Conservation (phyloP, 2,329 filamentous ascomycete genomes). For the Alternaria arbusti region DNA sequence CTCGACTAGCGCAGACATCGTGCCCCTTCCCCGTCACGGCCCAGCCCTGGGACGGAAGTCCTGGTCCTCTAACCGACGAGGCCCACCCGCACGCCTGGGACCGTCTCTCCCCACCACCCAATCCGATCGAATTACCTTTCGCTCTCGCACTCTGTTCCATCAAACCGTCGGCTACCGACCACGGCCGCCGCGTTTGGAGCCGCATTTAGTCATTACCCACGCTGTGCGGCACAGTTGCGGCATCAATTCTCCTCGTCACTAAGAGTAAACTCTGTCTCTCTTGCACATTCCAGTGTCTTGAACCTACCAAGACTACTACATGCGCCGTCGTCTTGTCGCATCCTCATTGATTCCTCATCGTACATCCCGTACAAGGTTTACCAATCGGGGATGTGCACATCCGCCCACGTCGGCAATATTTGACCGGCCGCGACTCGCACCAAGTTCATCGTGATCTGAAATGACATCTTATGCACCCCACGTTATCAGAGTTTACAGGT, state of each 20-base stretch:
- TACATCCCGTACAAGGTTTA: background rate
- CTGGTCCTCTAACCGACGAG: slow-evolving; percentile 39
- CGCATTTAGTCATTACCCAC: slow-evolving; percentile 19
- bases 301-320: slow-evolving; percentile 8
- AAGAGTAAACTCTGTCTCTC: background rate
- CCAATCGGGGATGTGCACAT: background rate
- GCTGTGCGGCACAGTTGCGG: slow-evolving; percentile 1
- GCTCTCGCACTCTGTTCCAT: slow-evolving; percentile 1
- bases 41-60: slow-evolving; percentile 30
- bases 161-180: slow-evolving; percentile 21
- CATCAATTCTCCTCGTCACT: background rate
- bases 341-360: background rate
- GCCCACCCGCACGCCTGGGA: slow-evolving; percentile 44
- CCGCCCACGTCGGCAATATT: slow-evolving; percentile 5
- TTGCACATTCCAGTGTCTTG: background rate
- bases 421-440: slow-evolving; percentile 26
- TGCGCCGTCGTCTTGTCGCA: background rate
- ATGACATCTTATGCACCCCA: slow-evolving; percentile 36
- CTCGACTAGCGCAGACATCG: slow-evolving; percentile 15
- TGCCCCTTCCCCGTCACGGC: slow-evolving; percentile 29
- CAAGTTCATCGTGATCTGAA: slow-evolving; percentile 25
- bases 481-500: slow-evolving; percentile 27
- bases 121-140: slow-evolving; percentile 8
- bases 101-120: slow-evolving; percentile 27
- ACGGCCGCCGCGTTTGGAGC: slow-evolving; percentile 44